Evolutionary conservation across 768 basidiomycete species (phyloP).

Genomic region (Porphyrellus cyaneotinctus): DNA sequence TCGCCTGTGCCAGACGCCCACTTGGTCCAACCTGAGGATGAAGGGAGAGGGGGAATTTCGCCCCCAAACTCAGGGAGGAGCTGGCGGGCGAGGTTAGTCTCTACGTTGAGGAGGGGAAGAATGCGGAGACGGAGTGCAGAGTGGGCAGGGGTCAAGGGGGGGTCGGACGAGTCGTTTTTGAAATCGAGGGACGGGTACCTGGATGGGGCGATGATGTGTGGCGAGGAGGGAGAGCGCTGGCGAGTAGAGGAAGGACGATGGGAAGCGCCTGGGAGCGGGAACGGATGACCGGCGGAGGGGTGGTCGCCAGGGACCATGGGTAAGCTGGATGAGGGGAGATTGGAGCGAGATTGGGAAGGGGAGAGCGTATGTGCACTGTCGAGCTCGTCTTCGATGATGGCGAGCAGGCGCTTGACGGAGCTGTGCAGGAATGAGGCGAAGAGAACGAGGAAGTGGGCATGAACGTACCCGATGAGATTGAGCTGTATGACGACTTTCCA

Average conservation of each 20-base stretch:
- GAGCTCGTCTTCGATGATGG: constrained; percentile 45
- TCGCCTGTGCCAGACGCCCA: constrained; percentile 19
- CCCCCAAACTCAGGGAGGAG: constrained; percentile 41
- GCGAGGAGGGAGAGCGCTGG: background rate
- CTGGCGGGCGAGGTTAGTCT: constrained; percentile 47
- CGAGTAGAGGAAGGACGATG: background rate
- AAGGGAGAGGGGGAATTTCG: constrained; percentile 25
- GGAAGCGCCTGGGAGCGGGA: background rate
- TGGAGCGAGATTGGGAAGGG: constrained; percentile 1
- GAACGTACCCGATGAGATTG: constrained; percentile 58
- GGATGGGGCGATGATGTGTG: background rate
- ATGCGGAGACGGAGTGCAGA: constrained; percentile 35
- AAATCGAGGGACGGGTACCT: background rate
- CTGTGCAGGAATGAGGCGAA: constrained; percentile 28
- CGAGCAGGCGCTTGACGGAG: constrained; percentile 54
- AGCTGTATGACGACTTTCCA: constrained; percentile 69
- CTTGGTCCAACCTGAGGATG: constrained; percentile 22
- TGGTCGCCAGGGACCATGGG: background rate
- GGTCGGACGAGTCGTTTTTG: background rate
- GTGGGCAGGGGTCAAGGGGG: constrained; percentile 21
- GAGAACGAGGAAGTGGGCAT: background rate
- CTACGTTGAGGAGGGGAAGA: constrained; percentile 52
- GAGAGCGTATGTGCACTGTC: constrained; percentile 23
- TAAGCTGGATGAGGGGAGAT: background rate
- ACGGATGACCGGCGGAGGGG: background rate